phyloP scores from a whole-genome alignment of 2,329 filamentous ascomycete genomes.

The Microcyclospora pomicola region DNA sequence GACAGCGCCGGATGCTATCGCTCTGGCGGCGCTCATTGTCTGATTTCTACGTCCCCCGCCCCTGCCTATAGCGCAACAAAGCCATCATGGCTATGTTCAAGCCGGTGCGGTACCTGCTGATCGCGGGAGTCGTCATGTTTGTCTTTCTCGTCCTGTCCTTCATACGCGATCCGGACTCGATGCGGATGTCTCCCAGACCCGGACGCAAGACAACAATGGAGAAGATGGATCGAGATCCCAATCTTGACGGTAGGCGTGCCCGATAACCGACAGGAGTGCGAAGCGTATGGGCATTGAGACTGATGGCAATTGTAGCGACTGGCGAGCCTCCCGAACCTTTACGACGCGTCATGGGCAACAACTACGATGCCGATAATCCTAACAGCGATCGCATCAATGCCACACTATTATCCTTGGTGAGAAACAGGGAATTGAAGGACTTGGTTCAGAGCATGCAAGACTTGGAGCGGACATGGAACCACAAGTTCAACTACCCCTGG shows the following conservation, averaged over 20 bases:
- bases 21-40: no score
- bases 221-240: slow-evolving; percentile 66
- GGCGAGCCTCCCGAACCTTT: slow-evolving; percentile 69
- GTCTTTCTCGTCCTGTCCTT: slow-evolving; percentile 69
- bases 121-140: slow-evolving; percentile 56
- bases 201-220: slow-evolving; percentile 31
- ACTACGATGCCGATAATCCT: slow-evolving; percentile 62
- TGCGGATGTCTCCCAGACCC: slow-evolving; percentile 42
- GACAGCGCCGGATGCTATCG: no score
- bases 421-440: slow-evolving; percentile 74
- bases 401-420: slow-evolving; percentile 78
- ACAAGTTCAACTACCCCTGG: slow-evolving; percentile 99
- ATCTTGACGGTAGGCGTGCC: slow-evolving; percentile 59
- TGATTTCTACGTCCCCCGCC: no score
- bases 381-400: slow-evolving; percentile 81
- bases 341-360: slow-evolving; percentile 52
- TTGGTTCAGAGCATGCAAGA: slow-evolving; percentile 83
- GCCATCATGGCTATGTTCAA: slow-evolving; percentile 66
- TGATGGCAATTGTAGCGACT: slow-evolving; percentile 44
- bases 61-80: no score
- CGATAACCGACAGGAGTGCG: neutral
- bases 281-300: neutral
- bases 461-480: slow-evolving; percentile 88
- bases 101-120: slow-evolving; percentile 54
- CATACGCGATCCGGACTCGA: slow-evolving; percentile 28